These are phyloP conservation scores for Chrysosporium queenslandicum DNA, from an alignment of 2,329 filamentous ascomycete species.

Conservation along the genomic window DNA sequence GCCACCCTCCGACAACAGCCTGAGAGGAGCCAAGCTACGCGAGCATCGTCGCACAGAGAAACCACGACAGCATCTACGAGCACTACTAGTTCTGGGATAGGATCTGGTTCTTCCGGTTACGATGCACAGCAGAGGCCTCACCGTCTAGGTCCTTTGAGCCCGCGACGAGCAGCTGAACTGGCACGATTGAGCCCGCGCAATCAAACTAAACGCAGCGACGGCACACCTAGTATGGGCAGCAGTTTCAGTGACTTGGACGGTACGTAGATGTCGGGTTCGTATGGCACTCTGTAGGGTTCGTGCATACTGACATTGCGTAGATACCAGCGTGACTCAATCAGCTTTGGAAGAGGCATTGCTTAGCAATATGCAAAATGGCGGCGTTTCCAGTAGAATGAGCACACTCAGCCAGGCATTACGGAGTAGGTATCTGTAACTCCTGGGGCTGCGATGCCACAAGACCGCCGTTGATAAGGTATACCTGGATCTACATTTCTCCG, in stretches of 20 bases:
- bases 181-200: constrained; percentile 41
- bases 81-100: constrained; percentile 31
- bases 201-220: constrained; percentile 38
- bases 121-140: constrained; percentile 18
- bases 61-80: constrained; percentile 22
- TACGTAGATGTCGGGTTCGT: constrained; percentile 22
- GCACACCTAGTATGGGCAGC: constrained; percentile 53
- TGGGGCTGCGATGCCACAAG: not conserved
- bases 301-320: constrained; percentile 26
- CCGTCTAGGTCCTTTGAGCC: constrained; percentile 27
- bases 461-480: too few species aligned
- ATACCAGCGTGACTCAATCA: constrained; percentile 54
- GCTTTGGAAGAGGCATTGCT: constrained; percentile 55
- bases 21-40: constrained; percentile 20
- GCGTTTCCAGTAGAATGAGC: constrained; percentile 42
- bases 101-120: constrained; percentile 19
- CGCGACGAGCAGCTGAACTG: constrained; percentile 42
- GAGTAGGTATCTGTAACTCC: constrained; percentile 40
- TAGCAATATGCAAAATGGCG: constrained; percentile 51
- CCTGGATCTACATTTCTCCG: not conserved
- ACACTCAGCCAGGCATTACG: constrained; percentile 46
- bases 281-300: not conserved
- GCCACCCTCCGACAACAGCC: constrained; percentile 34
- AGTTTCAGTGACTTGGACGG: constrained; percentile 58
- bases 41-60: constrained; percentile 25